Evolutionary conservation across 768 basidiomycete genomes (phyloP).

Genomic region (Trametes sanguinea): DNA sequence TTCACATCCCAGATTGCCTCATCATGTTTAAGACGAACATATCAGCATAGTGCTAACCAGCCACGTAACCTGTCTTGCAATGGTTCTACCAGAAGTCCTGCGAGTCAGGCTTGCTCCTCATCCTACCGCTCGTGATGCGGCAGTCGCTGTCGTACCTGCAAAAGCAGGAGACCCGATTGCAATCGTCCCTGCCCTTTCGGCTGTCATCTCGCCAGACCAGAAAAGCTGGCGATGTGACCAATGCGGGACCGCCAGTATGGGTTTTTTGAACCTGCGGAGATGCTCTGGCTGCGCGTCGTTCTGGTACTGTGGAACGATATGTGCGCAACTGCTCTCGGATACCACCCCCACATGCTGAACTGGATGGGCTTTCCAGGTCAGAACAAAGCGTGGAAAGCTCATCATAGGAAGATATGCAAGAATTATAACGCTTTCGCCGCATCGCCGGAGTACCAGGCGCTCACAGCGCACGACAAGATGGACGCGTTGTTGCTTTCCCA

Average conservation of each 20-base stretch:
- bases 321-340: constrained; percentile 41
- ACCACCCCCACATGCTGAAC: constrained; percentile 4
- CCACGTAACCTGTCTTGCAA: too few relatives aligned
- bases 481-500: constrained; percentile 70
- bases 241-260: constrained; percentile 48
- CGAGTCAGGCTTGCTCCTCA: constrained; percentile 44
- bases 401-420: constrained; percentile 75
- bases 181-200: constrained; percentile 45
- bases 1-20: too few relatives aligned
- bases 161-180: constrained; percentile 53
- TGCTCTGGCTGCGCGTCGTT: constrained; percentile 71
- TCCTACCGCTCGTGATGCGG: constrained; percentile 51
- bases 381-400: constrained; percentile 59
- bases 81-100: too few relatives aligned
- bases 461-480: constrained; percentile 54
- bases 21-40: too few relatives aligned
- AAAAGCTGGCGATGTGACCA: constrained; percentile 69
- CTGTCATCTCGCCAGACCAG: constrained; percentile 52
- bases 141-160: constrained; percentile 43
- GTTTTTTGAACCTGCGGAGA: constrained; percentile 43
- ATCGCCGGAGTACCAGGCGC: constrained; percentile 48
- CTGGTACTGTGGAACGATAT: constrained; percentile 71
- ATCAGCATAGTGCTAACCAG: too few relatives aligned
- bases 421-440: constrained; percentile 47
- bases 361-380: constrained; percentile 53